Evolutionary conservation across 371 early-diverging fungal genomes (phyloP).

Genomic region (Saksenaea oblongispora): DNA sequence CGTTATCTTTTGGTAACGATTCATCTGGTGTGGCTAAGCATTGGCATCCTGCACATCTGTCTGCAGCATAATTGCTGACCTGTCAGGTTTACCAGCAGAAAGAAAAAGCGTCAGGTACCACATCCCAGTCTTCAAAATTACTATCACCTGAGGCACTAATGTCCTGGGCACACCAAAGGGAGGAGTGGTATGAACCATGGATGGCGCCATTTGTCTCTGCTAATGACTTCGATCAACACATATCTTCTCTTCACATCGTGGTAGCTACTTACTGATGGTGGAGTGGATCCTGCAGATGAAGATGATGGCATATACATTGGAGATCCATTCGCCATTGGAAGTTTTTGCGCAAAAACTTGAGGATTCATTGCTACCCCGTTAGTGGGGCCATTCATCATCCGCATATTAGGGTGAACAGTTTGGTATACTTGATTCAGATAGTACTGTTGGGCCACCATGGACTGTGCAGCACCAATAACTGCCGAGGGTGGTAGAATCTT

Average conservation of each 20-base stretch:
- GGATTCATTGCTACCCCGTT: not conserved
- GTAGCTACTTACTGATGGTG: slow-evolving; percentile 18
- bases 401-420: slow-evolving; percentile 19
- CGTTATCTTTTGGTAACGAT: slow-evolving; percentile 10
- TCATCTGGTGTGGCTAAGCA: slow-evolving; percentile 24
- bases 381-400: not conserved
- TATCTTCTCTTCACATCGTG: no score
- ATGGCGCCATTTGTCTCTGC: no score
- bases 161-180: no score
- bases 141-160: no score
- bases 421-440: slow-evolving; percentile 30
- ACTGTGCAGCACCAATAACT: slow-evolving; percentile 27
- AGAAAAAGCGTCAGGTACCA: not conserved
- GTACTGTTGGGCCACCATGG: slow-evolving; percentile 32
- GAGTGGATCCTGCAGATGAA: slow-evolving; percentile 7
- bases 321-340: not conserved
- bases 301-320: slow-evolving; percentile 3
- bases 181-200: no score
- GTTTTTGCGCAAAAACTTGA: not conserved
- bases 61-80: slow-evolving; percentile 22
- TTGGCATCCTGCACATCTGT: slow-evolving; percentile 43
- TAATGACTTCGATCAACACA: no score
- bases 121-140: not conserved
- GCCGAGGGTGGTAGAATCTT: slow-evolving; percentile 27
- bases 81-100: not conserved